Conservation (phyloP, 768 basidiomycete species). For the Xerocomellus intermedius region DNA sequence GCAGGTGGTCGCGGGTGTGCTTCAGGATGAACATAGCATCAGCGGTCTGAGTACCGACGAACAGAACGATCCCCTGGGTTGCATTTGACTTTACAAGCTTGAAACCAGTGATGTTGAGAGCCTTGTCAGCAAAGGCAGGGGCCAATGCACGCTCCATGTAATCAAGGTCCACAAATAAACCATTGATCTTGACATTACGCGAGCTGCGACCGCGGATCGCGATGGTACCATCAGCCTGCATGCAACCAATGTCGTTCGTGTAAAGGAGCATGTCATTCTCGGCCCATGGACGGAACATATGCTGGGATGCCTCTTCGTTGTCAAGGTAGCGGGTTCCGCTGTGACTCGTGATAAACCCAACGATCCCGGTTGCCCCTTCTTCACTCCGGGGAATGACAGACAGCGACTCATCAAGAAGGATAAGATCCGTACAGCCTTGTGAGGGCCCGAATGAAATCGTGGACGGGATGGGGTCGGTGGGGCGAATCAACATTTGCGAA, state of each 20-base stretch:
- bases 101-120: slow-evolving; percentile 6
- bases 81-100: slow-evolving; percentile 14
- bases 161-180: slow-evolving; percentile 16
- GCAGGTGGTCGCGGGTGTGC: slow-evolving; percentile 13
- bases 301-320: slow-evolving; percentile 11
- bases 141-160: slow-evolving; percentile 17
- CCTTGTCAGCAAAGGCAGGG: slow-evolving; percentile 9
- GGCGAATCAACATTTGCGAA: slow-evolving; percentile 13
- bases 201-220: slow-evolving; percentile 13
- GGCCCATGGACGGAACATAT: slow-evolving; percentile 17
- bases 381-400: slow-evolving; percentile 6
- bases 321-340: slow-evolving; percentile 14
- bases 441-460: slow-evolving; percentile 10
- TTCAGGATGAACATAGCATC: slow-evolving; percentile 12
- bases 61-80: slow-evolving; percentile 5
- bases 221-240: slow-evolving; percentile 16
- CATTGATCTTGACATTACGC: slow-evolving; percentile 17
- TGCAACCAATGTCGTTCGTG: slow-evolving; percentile 16
- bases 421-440: slow-evolving; percentile 8
- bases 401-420: slow-evolving; percentile 16
- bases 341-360: slow-evolving; percentile 11
- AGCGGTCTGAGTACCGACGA: slow-evolving; percentile 2
- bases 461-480: slow-evolving; percentile 13
- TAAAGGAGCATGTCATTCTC: slow-evolving; percentile 14
- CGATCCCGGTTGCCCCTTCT: slow-evolving; percentile 5